phyloP scores from a whole-genome alignment of 352 stramenopile species.

The Pythium coloratum region DNA sequence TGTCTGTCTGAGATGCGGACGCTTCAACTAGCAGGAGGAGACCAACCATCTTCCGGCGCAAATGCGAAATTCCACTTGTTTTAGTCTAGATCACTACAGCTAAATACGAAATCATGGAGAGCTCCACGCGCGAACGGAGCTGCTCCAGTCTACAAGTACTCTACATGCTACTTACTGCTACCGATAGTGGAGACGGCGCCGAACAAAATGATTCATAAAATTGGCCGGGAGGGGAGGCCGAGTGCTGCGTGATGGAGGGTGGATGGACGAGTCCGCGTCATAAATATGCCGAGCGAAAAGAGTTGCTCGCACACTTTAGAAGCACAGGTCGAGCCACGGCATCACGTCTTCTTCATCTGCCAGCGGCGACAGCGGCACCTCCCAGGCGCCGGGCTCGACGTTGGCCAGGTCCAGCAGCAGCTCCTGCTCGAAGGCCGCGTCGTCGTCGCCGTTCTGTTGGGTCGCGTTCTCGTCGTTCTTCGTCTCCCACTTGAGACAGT shows the following conservation, averaged over 20 bases:
- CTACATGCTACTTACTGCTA: conserved; percentile 21
- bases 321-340: conserved; percentile 83
- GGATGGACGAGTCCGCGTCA: background rate
- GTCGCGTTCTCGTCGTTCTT: conserved; percentile 27
- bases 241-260: background rate
- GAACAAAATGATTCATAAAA: conserved; percentile 26
- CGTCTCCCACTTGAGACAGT: conserved; percentile 68
- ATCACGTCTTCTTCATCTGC: conserved; percentile 86
- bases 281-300: conserved; percentile 12
- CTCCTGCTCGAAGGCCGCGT: conserved; percentile 60
- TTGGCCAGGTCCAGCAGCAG: conserved; percentile 71
- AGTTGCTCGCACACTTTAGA: conserved; percentile 37
- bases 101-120: conserved; percentile 20
- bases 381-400: conserved; percentile 74
- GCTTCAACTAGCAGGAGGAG: background rate
- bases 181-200: background rate
- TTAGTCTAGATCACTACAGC: conserved; percentile 17
- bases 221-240: background rate
- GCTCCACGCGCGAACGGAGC: background rate
- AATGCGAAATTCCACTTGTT: conserved; percentile 6
- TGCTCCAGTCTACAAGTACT: conserved; percentile 11
- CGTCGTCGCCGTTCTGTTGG: conserved; percentile 32
- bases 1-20: background rate
- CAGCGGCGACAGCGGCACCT: conserved; percentile 77
- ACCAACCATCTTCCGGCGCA: background rate